phyloP scores from a whole-genome alignment of 768 basidiomycete genomes.

The Hortiboletus campestris region DNA sequence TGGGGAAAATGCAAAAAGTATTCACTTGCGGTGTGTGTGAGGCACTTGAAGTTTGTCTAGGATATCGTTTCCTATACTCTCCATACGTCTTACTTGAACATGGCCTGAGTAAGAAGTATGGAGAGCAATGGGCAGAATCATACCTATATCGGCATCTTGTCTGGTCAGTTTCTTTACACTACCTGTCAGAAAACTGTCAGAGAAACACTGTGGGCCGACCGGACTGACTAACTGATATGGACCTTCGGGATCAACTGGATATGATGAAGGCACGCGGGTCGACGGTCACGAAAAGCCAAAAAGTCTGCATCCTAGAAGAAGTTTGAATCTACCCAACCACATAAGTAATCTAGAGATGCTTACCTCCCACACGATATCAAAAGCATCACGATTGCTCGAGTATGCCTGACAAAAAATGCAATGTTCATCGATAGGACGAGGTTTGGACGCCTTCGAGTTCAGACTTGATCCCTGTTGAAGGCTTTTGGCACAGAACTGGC shows the following conservation, averaged over 20 bases:
- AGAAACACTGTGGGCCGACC: neutral
- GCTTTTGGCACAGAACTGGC: neutral
- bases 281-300: constrained; percentile 50
- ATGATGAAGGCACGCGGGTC: constrained; percentile 50
- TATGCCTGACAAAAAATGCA: constrained; percentile 46
- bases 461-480: neutral
- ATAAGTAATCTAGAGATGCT: neutral
- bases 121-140: constrained; percentile 10
- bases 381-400: constrained; percentile 36
- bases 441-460: neutral
- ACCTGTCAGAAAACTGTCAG: constrained; percentile 33
- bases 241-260: constrained; percentile 49
- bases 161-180: constrained; percentile 50
- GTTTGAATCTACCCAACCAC: neutral
- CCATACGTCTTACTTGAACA: constrained; percentile 46
- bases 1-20: neutral
- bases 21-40: constrained; percentile 45
- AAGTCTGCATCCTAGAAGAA: constrained; percentile 43
- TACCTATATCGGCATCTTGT: constrained; percentile 51
- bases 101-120: constrained; percentile 20
- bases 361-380: constrained; percentile 52
- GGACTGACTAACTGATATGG: constrained; percentile 44
- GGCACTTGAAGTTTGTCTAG: constrained; percentile 49
- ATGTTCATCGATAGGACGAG: neutral
- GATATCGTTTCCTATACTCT: constrained; percentile 48